Conservation (phyloP, 495 filamentous ascomycete species). For the Hypoxylon cercidicola region DNA sequence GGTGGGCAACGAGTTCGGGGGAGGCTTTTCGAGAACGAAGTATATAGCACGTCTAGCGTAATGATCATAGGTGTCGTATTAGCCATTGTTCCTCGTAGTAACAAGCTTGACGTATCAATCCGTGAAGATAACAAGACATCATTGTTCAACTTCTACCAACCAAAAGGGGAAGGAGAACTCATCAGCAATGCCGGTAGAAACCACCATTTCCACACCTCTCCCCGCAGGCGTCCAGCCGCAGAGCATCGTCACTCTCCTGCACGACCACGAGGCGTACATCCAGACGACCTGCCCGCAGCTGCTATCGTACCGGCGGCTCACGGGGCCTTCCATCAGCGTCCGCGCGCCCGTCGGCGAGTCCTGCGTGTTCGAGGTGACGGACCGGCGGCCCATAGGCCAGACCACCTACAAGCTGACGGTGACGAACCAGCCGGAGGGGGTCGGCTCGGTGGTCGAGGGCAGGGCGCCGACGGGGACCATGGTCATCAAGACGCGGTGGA, state of each 20-base stretch:
- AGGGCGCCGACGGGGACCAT: constrained; percentile 52
- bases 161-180: not conserved
- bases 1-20: not conserved
- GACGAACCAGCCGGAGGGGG: constrained; percentile 41
- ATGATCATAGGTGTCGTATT: not conserved
- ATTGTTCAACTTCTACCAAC: not conserved
- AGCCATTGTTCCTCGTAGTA: not conserved
- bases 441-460: constrained; percentile 53
- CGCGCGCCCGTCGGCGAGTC: constrained; percentile 17
- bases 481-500: constrained; percentile 55
- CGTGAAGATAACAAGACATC: too few relatives aligned
- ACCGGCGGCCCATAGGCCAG: constrained; percentile 52
- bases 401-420: constrained; percentile 53
- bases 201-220: constrained; percentile 61
- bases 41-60: constrained; percentile 11
- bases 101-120: not conserved
- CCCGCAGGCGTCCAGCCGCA: constrained; percentile 63
- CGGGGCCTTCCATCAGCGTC: constrained; percentile 31
- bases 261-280: constrained; percentile 62
- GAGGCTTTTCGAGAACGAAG: not conserved
- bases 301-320: constrained; percentile 42
- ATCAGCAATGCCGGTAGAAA: constrained; percentile 23
- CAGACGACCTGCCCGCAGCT: constrained; percentile 49
- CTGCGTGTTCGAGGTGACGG: constrained; percentile 36
- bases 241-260: constrained; percentile 67